Conservation (phyloP, 2,329 filamentous ascomycete genomes). For the Aspergillus floridensis region DNA sequence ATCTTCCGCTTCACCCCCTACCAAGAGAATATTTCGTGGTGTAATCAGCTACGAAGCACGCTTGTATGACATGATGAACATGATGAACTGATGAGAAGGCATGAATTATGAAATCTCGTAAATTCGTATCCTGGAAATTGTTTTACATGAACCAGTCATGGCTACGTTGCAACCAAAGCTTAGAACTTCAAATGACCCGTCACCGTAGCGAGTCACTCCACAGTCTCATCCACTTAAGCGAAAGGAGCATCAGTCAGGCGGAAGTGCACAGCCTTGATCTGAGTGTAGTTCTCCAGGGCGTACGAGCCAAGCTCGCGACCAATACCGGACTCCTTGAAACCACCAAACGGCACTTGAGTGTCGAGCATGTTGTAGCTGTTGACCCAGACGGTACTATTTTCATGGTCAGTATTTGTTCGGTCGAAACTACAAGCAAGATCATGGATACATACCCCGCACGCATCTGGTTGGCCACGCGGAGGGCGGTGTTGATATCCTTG, state of each 20-base stretch:
- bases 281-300: constrained; percentile 50
- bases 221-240: constrained; percentile 30
- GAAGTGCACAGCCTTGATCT: constrained; percentile 48
- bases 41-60: neutral
- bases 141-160: constrained; percentile 9
- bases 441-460: constrained; percentile 62
- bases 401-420: neutral
- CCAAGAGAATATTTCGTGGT: too few relatives aligned
- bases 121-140: constrained; percentile 6
- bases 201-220: constrained; percentile 3
- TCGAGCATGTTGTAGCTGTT: constrained; percentile 69
- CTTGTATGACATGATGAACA: neutral
- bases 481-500: constrained; percentile 72
- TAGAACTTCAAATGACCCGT: neutral
- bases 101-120: constrained; percentile 2
- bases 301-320: constrained; percentile 49
- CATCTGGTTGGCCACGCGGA: constrained; percentile 69
- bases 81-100: neutral
- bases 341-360: constrained; percentile 45
- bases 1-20: neutral
- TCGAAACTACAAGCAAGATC: constrained; percentile 42
- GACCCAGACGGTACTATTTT: constrained; percentile 56
- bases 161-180: neutral
- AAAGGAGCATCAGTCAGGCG: constrained; percentile 46
- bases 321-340: constrained; percentile 46